Percentiles rank a stretch among this genome's conserved stretches.
These are phyloP conservation scores for Nyssa sinensis DNA, from an alignment of 148 eudicot species.

Conservation along the genomic window DNA sequence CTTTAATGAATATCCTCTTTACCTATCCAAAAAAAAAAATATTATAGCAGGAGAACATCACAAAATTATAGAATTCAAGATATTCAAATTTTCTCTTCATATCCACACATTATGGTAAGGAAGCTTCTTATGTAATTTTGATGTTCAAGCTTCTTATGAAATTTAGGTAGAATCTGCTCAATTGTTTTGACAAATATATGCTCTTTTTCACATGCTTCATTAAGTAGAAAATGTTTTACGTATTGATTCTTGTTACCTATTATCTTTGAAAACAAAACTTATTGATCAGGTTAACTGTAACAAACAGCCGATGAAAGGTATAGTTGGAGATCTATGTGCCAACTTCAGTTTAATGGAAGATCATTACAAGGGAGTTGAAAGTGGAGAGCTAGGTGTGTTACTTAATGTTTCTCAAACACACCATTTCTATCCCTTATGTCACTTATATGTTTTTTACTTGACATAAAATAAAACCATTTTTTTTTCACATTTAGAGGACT, in stretches of 20 bases:
- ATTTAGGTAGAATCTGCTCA: background rate
- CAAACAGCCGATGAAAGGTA: too few relatives aligned
- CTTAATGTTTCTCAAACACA: background rate
- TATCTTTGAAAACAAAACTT: background rate
- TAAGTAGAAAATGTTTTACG: background rate
- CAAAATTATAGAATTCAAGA: too few relatives aligned
- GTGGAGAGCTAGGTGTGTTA: background rate
- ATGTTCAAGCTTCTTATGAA: too few relatives aligned
- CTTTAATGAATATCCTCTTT: too few relatives aligned
- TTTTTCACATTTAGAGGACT: too few relatives aligned
- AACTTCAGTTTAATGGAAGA: too few relatives aligned
- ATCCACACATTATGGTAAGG: background rate
- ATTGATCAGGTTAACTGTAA: too few relatives aligned
- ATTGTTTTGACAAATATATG: background rate
- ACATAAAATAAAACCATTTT: background rate
- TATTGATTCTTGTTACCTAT: background rate
- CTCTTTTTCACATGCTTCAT: background rate
- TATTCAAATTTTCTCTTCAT: background rate
- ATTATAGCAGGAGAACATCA: too few relatives aligned
- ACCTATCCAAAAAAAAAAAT: too few relatives aligned
- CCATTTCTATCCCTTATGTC: background rate
- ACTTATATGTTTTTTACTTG: too few relatives aligned
- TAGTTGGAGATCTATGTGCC: too few relatives aligned
- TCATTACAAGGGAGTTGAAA: background rate
- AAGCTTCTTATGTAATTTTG: background rate